Percentiles rank a stretch among this genome's conserved stretches.
phyloP scores from a whole-genome alignment of 2,329 filamentous ascomycete species.

The Neonectria neomacrospora region DNA sequence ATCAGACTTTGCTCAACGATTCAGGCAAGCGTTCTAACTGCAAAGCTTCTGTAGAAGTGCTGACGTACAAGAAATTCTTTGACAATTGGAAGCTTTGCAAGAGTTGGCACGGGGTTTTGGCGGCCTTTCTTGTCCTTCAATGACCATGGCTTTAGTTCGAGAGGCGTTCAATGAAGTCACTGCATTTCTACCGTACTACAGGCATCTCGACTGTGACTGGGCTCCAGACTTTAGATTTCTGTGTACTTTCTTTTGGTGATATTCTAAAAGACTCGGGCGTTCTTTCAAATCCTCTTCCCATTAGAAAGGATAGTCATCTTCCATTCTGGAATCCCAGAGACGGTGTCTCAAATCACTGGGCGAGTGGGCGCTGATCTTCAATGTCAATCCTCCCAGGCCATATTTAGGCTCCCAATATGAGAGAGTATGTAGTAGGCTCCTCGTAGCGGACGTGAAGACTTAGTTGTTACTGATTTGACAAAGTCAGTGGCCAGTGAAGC shows the following conservation, averaged over 20 bases:
- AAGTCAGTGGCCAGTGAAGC: background rate
- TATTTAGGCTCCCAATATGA: constrained; percentile 10
- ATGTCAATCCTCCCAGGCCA: background rate
- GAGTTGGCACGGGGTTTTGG: background rate
- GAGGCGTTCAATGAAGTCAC: constrained; percentile 18
- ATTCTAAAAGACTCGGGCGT: background rate
- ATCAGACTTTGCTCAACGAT: constrained; percentile 22
- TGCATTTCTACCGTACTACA: background rate
- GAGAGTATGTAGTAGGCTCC: constrained; percentile 1
- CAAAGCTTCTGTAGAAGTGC: constrained; percentile 1
- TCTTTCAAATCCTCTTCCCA: constrained; percentile 7
- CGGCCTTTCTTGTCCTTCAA: background rate
- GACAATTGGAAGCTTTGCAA: constrained; percentile 13
- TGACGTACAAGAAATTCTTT: constrained; percentile 18
- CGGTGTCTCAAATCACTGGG: constrained; percentile 23
- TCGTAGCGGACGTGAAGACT: constrained; percentile 7
- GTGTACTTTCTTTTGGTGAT: background rate
- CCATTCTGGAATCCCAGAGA: background rate
- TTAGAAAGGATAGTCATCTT: constrained; percentile 16
- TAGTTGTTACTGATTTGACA: constrained; percentile 18
- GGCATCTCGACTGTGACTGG: background rate
- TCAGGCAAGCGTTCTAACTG: constrained; percentile 9
- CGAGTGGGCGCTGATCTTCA: constrained; percentile 25
- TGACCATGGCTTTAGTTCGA: constrained; percentile 11
- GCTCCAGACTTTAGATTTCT: background rate